Base-by-base conservation (phyloP, 2,329 filamentous ascomycete species). In the Colletotrichum simmondsii region DNA sequence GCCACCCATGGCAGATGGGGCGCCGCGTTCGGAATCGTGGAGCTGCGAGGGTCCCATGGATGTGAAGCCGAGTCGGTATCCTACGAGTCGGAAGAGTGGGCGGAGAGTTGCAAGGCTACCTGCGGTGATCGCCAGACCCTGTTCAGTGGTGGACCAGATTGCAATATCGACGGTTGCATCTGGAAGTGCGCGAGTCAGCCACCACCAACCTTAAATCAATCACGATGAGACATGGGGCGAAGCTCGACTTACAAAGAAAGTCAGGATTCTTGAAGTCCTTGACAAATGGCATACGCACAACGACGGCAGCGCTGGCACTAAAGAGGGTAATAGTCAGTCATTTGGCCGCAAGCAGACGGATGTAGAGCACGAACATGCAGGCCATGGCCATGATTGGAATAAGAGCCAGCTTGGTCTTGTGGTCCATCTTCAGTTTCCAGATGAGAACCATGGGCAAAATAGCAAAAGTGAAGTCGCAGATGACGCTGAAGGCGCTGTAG, bases 371-470 rank as follows among this genome's bases (percentile, higher is more conserved):
- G 74, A 77, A 83, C 85, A 87, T 77, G 77, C 89, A 90, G 46
- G 89, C 91, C 81, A 92, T 85, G 8, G 84, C 85, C 67, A 92
- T 80, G 58, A 92, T 84, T 11, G 84, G 83, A 12, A 86, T 85
- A 19, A 92, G 81, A 1, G 88, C 84, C 14, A 85, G 35, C 76
- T 91, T 92, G 3, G 85, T 87, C 74, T 82, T 84, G 8, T 74
- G 76, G 59, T 86, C 85, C 86, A 92, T 90, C 68, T 90, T 86
- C 46, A 91, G 77, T 32, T 85, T 84, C 81, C 84, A 87, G 2
- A 92, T 84, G 7, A 92, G 81, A 72, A 87, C 86, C 7, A 88
- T 83, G 1, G 88, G 88, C 4, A 90, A 77, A n/a, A 90, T 78
- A 6, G 87, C 87, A 68, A 89, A 84, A 0, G 84, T 85, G 60